Conservation (phyloP, 164 flowering plant genomes). For the Platanus orientalis region DNA sequence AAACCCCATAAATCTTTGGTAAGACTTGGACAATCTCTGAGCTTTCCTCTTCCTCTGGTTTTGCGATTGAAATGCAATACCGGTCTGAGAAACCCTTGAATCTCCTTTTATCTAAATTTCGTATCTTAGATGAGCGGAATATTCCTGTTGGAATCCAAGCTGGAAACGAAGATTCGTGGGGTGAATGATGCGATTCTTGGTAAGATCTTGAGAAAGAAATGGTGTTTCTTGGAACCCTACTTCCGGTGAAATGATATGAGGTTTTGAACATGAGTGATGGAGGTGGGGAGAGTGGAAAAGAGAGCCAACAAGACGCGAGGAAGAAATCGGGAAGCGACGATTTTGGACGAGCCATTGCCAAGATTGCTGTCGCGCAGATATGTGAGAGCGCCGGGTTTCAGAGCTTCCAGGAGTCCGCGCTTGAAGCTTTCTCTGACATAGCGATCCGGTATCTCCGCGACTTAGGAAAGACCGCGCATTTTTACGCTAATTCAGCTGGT, state of each 20-base stretch:
- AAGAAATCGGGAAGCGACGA: constrained; percentile 31
- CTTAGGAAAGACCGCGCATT: constrained; percentile 51
- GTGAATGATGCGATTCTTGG: constrained; percentile 2
- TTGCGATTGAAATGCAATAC: constrained; percentile 11
- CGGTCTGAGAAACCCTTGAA: constrained; percentile 8
- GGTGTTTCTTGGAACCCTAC: constrained; percentile 8
- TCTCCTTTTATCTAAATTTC: background rate
- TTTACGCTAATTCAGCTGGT: constrained; percentile 51
- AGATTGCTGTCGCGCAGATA: constrained; percentile 67
- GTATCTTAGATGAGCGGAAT: constrained; percentile 3
- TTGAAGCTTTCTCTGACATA: constrained; percentile 56
- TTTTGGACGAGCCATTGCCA: constrained; percentile 53
- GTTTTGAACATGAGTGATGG: constrained; percentile 81
- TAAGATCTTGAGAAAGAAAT: background rate
- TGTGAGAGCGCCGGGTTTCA: constrained; percentile 74
- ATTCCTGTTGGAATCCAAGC: background rate
- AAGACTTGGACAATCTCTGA: constrained; percentile 1
- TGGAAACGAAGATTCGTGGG: background rate
- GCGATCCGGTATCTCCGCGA: constrained; percentile 46
- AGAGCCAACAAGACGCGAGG: constrained; percentile 7
- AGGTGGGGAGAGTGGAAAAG: constrained; percentile 51
- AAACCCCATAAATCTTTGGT: background rate
- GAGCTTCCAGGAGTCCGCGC: constrained; percentile 64
- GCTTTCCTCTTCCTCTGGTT: background rate
- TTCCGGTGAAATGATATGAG: constrained; percentile 39